Evolutionary conservation across 2,329 filamentous ascomycete species (phyloP).

Genomic region (Penicillium freii): DNA sequence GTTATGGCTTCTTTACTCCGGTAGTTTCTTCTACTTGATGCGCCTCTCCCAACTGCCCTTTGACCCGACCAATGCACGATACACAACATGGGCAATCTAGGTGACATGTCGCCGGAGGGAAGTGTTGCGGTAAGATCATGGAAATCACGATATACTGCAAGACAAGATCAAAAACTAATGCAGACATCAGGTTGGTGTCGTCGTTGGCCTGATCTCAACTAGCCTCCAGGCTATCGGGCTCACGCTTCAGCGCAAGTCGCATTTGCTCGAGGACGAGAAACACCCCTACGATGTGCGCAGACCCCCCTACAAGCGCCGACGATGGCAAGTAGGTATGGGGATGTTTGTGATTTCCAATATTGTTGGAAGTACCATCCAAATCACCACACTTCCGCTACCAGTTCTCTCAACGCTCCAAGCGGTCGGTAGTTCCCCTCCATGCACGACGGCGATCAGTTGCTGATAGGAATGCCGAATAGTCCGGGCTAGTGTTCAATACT

Average conservation of each 20-base stretch:
- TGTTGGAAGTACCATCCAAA: constrained; percentile 92
- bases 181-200: constrained; percentile 72
- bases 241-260: constrained; percentile 95
- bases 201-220: constrained; percentile 90
- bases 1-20: constrained; percentile 22
- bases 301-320: constrained; percentile 81
- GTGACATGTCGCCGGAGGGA: constrained; percentile 73
- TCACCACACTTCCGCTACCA: constrained; percentile 89
- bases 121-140: constrained; percentile 65
- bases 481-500: constrained; percentile 96
- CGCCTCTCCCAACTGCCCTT: constrained; percentile 43
- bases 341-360: constrained; percentile 97
- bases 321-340: constrained; percentile 93
- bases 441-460: constrained; percentile 8
- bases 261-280: constrained; percentile 96
- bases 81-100: constrained; percentile 64
- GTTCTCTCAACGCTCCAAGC: constrained; percentile 94
- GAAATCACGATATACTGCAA: constrained; percentile 11
- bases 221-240: constrained; percentile 92
- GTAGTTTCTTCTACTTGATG: constrained; percentile 14
- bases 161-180: constrained; percentile 16
- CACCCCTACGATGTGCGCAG: constrained; percentile 71
- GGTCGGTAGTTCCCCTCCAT: constrained; percentile 37
- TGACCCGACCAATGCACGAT: constrained; percentile 37
- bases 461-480: constrained; percentile 44